Evolutionary conservation across 345 rosid genomes (phyloP).

Genomic region (Conringia planisiliqua): DNA sequence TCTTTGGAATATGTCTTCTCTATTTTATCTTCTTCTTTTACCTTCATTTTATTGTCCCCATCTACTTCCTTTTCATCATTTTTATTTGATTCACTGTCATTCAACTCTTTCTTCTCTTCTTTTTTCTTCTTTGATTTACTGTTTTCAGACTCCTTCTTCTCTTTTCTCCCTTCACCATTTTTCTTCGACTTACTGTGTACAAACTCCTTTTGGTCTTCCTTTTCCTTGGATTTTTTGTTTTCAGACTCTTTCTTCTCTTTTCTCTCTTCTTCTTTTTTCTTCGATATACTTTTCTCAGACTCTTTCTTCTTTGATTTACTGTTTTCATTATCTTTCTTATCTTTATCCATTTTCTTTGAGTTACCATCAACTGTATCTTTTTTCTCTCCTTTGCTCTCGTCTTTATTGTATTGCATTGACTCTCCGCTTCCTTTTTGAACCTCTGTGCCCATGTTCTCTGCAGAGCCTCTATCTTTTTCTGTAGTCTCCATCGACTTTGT

Average conservation of each 20-base stretch:
- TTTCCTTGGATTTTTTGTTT: background rate
- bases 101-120: background rate
- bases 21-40: background rate
- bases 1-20: background rate
- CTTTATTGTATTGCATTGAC: background rate
- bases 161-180: background rate
- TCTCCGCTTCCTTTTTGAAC: background rate
- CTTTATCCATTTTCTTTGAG: background rate
- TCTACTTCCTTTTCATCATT: background rate
- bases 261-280: background rate
- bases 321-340: background rate
- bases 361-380: background rate
- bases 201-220: background rate
- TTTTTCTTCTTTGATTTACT: background rate
- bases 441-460: background rate
- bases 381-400: background rate
- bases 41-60: background rate
- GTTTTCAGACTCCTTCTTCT: background rate
- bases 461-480: background rate
- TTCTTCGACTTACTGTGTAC: background rate
- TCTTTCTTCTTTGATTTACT: background rate
- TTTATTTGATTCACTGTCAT: background rate
- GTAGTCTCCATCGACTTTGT: background rate
- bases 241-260: background rate
- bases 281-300: background rate